phyloP scores from a whole-genome alignment of 139 green algal species.

The Coelastrella sp. region DNA sequence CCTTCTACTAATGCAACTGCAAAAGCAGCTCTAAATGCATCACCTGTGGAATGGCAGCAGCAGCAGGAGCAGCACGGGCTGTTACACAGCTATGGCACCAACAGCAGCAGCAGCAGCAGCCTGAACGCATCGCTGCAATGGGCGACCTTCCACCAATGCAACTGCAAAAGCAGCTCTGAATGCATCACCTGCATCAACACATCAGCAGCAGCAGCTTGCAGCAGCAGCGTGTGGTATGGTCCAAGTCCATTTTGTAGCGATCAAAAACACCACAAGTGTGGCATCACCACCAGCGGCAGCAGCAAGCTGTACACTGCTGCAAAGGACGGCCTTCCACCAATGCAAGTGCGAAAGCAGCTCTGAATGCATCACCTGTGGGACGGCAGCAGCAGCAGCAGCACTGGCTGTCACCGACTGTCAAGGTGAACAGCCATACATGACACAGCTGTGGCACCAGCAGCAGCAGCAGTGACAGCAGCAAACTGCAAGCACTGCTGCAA shows the following conservation, averaged over 20 bases:
- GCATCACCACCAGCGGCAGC: not conserved
- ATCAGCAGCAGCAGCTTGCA: not conserved
- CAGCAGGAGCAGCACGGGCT: not conserved
- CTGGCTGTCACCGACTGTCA: no score
- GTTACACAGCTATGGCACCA: conserved; percentile 60
- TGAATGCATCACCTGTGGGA: conserved; percentile 72
- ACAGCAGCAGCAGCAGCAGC: conserved; percentile 57
- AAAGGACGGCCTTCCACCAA: conserved; percentile 62
- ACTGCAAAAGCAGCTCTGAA: conserved; percentile 81
- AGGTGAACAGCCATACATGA: no score
- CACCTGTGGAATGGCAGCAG: conserved; percentile 53
- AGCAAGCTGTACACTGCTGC: conserved; percentile 27
- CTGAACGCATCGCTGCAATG: conserved; percentile 49
- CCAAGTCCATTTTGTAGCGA: not conserved
- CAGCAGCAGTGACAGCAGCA: conserved; percentile 54
- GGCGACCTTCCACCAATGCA: conserved; percentile 62
- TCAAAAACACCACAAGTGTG: no score
- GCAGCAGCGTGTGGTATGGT: not conserved
- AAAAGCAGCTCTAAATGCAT: conserved; percentile 79
- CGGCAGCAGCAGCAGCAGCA: conserved; percentile 2
- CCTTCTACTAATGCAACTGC: conserved; percentile 73
- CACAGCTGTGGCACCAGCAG: conserved; percentile 63
- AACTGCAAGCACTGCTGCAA: conserved; percentile 50
- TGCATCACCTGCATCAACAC: conserved; percentile 15
- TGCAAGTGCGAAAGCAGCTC: conserved; percentile 74